These are phyloP conservation scores for Agrocybe pediades DNA, from an alignment of 768 basidiomycete species.

Conservation along the genomic window DNA sequence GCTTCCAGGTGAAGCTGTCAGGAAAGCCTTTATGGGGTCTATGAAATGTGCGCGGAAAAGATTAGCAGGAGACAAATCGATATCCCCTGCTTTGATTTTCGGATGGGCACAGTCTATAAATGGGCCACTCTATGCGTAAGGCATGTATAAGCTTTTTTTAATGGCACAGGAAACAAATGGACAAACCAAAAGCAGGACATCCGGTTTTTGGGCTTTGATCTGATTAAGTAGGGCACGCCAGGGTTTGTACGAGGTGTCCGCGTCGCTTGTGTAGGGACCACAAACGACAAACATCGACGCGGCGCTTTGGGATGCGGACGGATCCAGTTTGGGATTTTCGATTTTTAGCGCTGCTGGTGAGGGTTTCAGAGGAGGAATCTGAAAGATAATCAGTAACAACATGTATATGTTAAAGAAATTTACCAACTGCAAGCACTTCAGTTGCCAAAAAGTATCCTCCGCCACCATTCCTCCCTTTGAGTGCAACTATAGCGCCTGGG, in stretches of 20 bases:
- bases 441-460: constrained; percentile 84
- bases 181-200: constrained; percentile 38
- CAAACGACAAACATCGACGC: constrained; percentile 74
- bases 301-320: constrained; percentile 41
- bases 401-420: not conserved
- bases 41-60: constrained; percentile 73
- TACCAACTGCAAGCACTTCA: constrained; percentile 77
- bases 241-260: constrained; percentile 74
- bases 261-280: constrained; percentile 86
- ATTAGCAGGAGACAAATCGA: constrained; percentile 60
- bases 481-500: constrained; percentile 83
- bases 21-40: constrained; percentile 53
- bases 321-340: constrained; percentile 34
- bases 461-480: constrained; percentile 90
- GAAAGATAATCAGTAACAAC: not conserved
- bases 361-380: constrained; percentile 67
- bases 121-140: constrained; percentile 82
- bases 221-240: constrained; percentile 64
- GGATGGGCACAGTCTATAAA: constrained; percentile 85
- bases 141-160: too few species aligned
- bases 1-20: constrained; percentile 66
- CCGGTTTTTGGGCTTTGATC: constrained; percentile 67
- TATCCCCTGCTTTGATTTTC: constrained; percentile 72
- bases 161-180: not conserved
- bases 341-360: constrained; percentile 33